phyloP scores from a whole-genome alignment of 2,329 filamentous ascomycete species.

The Teratosphaeria nubilosa region DNA sequence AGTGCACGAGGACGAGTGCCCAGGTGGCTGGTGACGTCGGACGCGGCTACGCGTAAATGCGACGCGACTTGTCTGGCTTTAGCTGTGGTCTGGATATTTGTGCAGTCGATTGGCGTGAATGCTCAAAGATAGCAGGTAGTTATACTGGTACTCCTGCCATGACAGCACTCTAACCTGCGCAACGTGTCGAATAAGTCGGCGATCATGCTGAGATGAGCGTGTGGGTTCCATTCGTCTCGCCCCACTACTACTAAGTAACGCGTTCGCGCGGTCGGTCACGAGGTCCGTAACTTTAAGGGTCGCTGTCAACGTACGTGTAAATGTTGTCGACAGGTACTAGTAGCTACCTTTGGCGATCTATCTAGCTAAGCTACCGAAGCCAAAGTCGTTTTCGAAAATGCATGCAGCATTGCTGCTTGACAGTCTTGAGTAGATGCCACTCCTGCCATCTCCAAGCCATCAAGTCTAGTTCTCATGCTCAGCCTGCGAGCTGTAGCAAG shows the following conservation, averaged over 20 bases:
- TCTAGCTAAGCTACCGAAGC: too few species aligned
- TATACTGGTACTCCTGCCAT: neutral
- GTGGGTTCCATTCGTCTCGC: neutral
- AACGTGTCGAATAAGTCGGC: neutral
- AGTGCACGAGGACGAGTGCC: neutral
- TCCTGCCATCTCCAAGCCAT: neutral
- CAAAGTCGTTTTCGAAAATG: too few species aligned
- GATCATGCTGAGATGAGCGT: neutral
- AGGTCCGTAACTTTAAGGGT: too few species aligned
- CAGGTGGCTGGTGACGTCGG: neutral
- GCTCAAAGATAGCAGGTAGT: neutral
- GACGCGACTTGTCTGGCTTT: neutral
- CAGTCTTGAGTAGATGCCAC: neutral
- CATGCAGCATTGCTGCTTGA: neutral
- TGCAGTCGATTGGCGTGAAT: neutral
- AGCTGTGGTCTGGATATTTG: neutral
- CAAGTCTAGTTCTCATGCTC: slow-evolving; percentile 15
- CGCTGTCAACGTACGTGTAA: too few species aligned
- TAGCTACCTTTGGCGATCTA: too few species aligned
- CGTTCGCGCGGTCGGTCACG: neutral
- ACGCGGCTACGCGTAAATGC: neutral
- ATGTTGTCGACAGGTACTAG: too few species aligned
- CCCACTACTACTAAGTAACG: neutral
- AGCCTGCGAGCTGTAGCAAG: slow-evolving; percentile 17
- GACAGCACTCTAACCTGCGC: neutral